Evolutionary conservation across 345 rosid genomes (phyloP), one percentile per base, ranked within the genome.

Genomic region (Arabis alpina): DNA sequence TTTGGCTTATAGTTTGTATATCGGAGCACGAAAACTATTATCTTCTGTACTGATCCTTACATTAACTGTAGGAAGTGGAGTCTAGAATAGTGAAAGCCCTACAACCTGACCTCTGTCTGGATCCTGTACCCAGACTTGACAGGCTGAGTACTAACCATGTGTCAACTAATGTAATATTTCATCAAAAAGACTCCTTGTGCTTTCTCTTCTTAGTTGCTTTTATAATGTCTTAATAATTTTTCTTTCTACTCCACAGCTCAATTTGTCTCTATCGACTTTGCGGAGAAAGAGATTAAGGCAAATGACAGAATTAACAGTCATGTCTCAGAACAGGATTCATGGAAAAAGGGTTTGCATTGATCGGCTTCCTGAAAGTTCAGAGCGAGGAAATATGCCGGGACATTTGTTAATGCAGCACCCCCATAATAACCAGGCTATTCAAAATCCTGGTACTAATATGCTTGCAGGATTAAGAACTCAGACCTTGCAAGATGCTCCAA

Each of bases 51-150:
- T 47, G 12, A 51, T 56, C 68, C 60, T 64, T 32, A 32, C 66
- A 64, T 71, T 15, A 74, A 40, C 32, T 77, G 63, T 67, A 95
- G 99, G 99, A 95, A 82, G 97, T 88, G 61, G 97, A 95, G 79
- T 92, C 99, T 45, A 81, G 90, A 77, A 95, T 95, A 79, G 58
- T 95, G 71, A 92, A 85, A 82, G 93, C 96, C 73, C 78, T 95
- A 77, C 96, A 95, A 78, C 99, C 98, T 67, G 82, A 80, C 43
- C 97, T 94, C 77, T 83, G 82, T 80, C 82, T 94, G 61, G 98
- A 94, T 85, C 99, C 98, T 73, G 74, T 80, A 61, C 98, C 99
- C 44, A 85, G 87, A 77, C 80, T 94, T 77, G 96, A 94, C 78
- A 87, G 86, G 82, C 92, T 94, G 60, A 83, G 83, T 77, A 52